Percentiles rank a stretch among this genome's conserved stretches.
phyloP scores from a whole-genome alignment of 495 filamentous ascomycete species.

The Penicillium goetzii region DNA sequence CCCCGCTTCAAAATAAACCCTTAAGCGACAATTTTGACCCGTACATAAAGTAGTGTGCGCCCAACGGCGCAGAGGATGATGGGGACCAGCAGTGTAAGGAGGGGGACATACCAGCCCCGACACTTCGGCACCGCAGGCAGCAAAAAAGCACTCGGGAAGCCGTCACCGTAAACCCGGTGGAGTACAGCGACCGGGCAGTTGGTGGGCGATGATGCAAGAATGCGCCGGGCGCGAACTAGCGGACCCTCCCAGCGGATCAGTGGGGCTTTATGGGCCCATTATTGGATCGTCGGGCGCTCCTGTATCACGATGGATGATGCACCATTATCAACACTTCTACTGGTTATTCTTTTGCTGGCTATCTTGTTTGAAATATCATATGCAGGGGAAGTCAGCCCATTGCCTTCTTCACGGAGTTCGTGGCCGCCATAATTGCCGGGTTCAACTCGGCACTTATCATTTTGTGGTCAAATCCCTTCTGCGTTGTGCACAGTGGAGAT shows the following conservation, averaged over 20 bases:
- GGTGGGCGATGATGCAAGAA: not conserved
- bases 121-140: not conserved
- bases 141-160: constrained; percentile 24
- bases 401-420: too few relatives aligned
- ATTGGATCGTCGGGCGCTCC: not conserved
- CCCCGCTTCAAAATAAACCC: not conserved
- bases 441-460: too few relatives aligned
- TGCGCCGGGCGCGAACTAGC: constrained; percentile 6
- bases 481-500: too few relatives aligned
- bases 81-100: not conserved
- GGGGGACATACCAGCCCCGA: not conserved
- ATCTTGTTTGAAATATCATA: too few relatives aligned
- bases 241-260: constrained; percentile 9
- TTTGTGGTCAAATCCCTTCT: too few relatives aligned
- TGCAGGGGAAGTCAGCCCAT: too few relatives aligned
- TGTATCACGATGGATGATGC: not conserved
- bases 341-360: not conserved
- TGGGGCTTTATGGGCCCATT: not conserved
- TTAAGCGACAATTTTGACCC: not conserved
- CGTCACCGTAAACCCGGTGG: constrained; percentile 15
- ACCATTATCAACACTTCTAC: too few relatives aligned
- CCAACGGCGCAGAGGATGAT: not conserved
- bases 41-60: not conserved
- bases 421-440: too few relatives aligned
- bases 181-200: not conserved